Conservation (phyloP, 2,329 filamentous ascomycete genomes). For the Dryadomyces quercivorus region DNA sequence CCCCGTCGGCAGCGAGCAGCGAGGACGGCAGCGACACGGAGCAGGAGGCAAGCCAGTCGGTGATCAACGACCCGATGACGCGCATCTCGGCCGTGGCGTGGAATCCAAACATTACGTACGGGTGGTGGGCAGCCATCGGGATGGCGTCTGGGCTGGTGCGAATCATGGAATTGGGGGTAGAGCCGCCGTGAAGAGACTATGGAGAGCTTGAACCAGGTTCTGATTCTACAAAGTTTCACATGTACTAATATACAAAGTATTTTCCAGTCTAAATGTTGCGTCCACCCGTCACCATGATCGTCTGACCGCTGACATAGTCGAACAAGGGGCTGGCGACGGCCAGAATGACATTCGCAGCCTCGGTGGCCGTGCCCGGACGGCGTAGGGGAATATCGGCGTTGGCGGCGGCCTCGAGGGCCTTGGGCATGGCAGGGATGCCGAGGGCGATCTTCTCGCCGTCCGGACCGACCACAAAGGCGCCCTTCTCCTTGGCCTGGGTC, state of each 20-base stretch:
- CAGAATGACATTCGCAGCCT: constrained; percentile 67
- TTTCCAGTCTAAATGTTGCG: constrained; percentile 37
- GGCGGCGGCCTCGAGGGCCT: constrained; percentile 26
- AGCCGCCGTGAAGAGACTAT: constrained; percentile 10
- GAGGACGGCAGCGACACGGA: constrained; percentile 13
- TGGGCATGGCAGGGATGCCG: constrained; percentile 57
- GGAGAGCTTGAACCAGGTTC: background rate
- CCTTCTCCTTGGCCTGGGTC: constrained; percentile 74
- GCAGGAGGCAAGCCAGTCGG: constrained; percentile 18
- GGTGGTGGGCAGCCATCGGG: constrained; percentile 54
- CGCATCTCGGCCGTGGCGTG: constrained; percentile 50
- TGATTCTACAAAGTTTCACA: too few relatives aligned
- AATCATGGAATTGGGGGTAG: constrained; percentile 51
- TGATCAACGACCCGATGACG: constrained; percentile 50
- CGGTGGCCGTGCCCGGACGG: constrained; percentile 63
- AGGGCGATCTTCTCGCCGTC: constrained; percentile 64
- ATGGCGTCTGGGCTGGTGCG: constrained; percentile 56
- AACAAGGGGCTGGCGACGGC: constrained; percentile 73
- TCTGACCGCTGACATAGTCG: constrained; percentile 77
- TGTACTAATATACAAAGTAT: too few relatives aligned
- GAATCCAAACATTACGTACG: constrained; percentile 56
- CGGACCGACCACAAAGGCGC: constrained; percentile 64
- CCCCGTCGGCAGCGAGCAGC: constrained; percentile 11
- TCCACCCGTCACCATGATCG: constrained; percentile 75
- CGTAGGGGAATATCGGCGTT: constrained; percentile 66